Base-by-base conservation (phyloP, 2,329 filamentous ascomycete genomes). In the Ceratocystis cacaofunesta region DNA sequence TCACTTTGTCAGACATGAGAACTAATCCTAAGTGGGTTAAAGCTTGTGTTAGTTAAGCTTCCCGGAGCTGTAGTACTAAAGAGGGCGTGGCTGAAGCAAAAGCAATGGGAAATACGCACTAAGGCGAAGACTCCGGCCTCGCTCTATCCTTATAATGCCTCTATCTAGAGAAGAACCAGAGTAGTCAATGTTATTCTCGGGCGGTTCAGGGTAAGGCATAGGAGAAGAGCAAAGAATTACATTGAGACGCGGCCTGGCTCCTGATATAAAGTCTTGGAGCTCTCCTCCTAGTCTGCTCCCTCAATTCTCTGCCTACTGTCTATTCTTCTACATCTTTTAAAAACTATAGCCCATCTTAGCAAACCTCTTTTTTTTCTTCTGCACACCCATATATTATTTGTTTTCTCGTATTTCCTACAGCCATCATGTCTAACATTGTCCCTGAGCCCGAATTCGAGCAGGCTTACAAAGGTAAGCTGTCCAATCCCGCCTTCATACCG, bases 371-470 rank as follows among this genome's bases (percentile, higher is more conserved):
- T 32, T 25, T 50, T 17, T 15, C 46, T 19, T 61, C 43, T 17
- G 19, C 46, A 64, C 22, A 15, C 4, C 1, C 25, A 52, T 30
- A 60, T 28, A 44, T 12, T 22, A 22, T 43, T 30, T 19, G 61
- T 36, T 30, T 7, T 61, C 19, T 5, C 5, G 36, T 36, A 5
- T 28, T 63, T 64, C 46, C 60, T 44, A 65, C 64, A 65, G 28
- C 25, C 68, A 80, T 70, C 70, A 94, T 95, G 89, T 89, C 91
- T 71, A 87, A 94, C 81, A 82, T 94, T 73, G 85, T 89, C 63
- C 79, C 80, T 69, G 92, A 97, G 85, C 92, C 94, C 74, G 92
- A 99, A 82, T 97, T 97, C 81, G 86, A 96, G 85, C 92, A 97
- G 85, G 92, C 92, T 74, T 95, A 95, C 85, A 90, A 91, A 77